A percentile compares a stretch with the other conserved stretches of the same genome.
These are phyloP conservation scores for Psilocybe cyanescens DNA, from an alignment of 768 basidiomycete genomes.

Conservation along the genomic window DNA sequence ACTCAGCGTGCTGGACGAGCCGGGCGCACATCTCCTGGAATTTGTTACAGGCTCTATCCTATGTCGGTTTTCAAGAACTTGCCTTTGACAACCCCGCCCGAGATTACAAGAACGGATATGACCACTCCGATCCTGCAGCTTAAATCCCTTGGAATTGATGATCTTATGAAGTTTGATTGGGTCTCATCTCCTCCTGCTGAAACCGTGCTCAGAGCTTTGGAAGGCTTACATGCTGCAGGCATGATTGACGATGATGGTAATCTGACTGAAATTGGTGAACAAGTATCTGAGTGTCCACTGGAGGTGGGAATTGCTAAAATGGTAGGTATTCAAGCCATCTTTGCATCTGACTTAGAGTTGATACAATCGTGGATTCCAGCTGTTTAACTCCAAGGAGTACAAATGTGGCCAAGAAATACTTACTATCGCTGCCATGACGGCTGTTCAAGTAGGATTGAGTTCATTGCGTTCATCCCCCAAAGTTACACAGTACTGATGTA, in stretches of 20 bases:
- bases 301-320: slow-evolving; percentile 95
- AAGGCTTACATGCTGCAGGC: slow-evolving; percentile 77
- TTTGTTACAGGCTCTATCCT: slow-evolving; percentile 92
- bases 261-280: slow-evolving; percentile 75
- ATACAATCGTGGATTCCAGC: slow-evolving; percentile 42
- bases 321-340: slow-evolving; percentile 48
- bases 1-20: slow-evolving; percentile 94
- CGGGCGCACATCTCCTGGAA: slow-evolving; percentile 89
- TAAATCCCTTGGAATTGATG: slow-evolving; percentile 93
- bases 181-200: slow-evolving; percentile 87
- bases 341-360: background rate
- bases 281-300: slow-evolving; percentile 92
- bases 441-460: slow-evolving; percentile 63
- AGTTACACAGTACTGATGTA: background rate
- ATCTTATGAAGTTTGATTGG: slow-evolving; percentile 97
- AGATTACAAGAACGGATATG: slow-evolving; percentile 90
- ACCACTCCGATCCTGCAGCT: slow-evolving; percentile 91
- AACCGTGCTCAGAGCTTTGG: slow-evolving; percentile 83
- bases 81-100: slow-evolving; percentile 76
- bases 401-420: slow-evolving; percentile 94
- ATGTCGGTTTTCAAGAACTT: slow-evolving; percentile 61
- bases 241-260: slow-evolving; percentile 86
- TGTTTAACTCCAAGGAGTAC: slow-evolving; percentile 85
- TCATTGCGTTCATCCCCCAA: background rate
- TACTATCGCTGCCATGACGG: slow-evolving; percentile 94